Evolutionary conservation across 2,329 filamentous ascomycete genomes (phyloP).

Genomic region (Ceratocystis diversiconidia): DNA sequence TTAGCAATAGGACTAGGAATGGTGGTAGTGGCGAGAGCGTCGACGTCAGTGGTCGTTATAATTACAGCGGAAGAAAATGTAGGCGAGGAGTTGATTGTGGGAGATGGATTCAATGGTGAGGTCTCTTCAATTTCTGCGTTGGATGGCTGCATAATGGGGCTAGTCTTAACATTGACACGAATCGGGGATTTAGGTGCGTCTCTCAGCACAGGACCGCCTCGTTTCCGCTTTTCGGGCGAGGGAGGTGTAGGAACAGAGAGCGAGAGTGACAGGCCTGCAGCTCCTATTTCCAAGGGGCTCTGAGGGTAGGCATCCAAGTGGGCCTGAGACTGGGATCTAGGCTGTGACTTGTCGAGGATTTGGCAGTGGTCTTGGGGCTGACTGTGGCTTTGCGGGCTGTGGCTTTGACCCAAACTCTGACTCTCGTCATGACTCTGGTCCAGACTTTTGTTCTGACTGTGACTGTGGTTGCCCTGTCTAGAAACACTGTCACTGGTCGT

Average conservation of each 20-base stretch:
- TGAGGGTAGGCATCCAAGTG: constrained; percentile 2
- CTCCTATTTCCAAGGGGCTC: background rate
- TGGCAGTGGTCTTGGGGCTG: background rate
- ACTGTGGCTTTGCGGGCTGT: background rate
- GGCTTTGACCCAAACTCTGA: background rate
- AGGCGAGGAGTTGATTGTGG: background rate
- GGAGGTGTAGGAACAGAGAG: background rate
- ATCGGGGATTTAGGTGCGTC: constrained; percentile 43
- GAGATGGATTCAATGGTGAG: constrained; percentile 13
- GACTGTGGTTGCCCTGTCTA: background rate
- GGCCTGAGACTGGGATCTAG: background rate
- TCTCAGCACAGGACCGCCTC: constrained; percentile 33
- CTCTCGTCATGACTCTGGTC: background rate
- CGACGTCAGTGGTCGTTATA: background rate
- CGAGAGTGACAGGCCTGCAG: background rate
- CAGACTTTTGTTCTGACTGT: background rate
- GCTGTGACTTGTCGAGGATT: background rate
- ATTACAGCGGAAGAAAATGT: constrained; percentile 4
- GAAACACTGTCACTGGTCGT: background rate
- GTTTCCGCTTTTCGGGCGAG: constrained; percentile 6
- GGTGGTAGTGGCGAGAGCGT: background rate
- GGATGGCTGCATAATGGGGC: constrained; percentile 14
- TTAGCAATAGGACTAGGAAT: background rate
- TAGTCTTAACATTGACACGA: constrained; percentile 26
- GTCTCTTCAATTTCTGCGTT: constrained; percentile 16